Base-by-base conservation (phyloP, 176 grass and related monocot genomes). In the Lolium multiflorum region DNA sequence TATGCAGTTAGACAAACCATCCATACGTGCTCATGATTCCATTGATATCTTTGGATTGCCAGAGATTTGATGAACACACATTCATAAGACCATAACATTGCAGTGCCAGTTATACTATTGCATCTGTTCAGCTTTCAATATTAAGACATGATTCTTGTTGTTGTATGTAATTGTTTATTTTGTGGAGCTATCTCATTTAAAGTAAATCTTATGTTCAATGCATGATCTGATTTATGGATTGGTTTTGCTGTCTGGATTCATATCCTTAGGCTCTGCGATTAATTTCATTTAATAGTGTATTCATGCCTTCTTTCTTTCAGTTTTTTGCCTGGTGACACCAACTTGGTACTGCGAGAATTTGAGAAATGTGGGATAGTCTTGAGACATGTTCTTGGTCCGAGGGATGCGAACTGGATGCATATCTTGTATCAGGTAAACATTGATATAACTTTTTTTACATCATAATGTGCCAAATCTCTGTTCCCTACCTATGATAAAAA, bases 381-480 rank as follows among this genome's bases (percentile, higher is more conserved):
- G 82, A 96, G 87, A 79, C 91, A 92, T 74, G 88, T 94, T 13
- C 89, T 80, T 64, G 97, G 97, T 77, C 92, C 97, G 81, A 92
- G 84, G 84, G 84, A 96, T 85, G 92, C 87, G 4, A 99, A 96
- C 76, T 98, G 97, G 94, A 91, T 96, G 84, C 90, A 99, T 89
- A 90, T 93, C 39, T 86, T 96, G 69, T 99, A 94, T 81, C 90
- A 91, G 97, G 97, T 96, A 88, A 83, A 10, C 2, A 46, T 49
- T 43, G 18, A 52, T 54, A 0, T 9, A 43, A 80, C 11, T 87
- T 25, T 88, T 70, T 84, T 18, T 63, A 17, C 18, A 79, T 41
- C 18, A 50, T 57, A 47, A 48, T 71, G 38, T 52, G 31, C 12
- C 7, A 2, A 4, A 52, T 76, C 9, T 68, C 16, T 87, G 44